Conservation (phyloP, 306 rosid species). For the Rosa chinensis region DNA sequence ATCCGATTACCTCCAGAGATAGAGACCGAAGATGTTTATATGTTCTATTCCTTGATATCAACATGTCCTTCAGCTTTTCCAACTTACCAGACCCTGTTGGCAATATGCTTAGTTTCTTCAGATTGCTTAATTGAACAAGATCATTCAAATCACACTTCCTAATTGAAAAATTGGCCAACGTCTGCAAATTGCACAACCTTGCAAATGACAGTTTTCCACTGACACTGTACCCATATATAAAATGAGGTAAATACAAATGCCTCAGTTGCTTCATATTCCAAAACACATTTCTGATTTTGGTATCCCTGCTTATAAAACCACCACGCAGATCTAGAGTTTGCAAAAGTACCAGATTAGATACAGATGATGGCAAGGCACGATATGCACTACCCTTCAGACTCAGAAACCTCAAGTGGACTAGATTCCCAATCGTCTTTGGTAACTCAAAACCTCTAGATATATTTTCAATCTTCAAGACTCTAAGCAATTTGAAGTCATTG, state of each 20-base stretch:
- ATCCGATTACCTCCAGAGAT: no score
- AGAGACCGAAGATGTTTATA: not conserved
- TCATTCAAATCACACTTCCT: not conserved
- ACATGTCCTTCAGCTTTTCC: not conserved
- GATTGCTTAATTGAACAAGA: not conserved
- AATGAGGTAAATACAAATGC: not conserved
- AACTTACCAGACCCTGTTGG: no score
- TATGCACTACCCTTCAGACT: not conserved
- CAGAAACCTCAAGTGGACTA: not conserved
- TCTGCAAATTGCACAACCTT: not conserved
- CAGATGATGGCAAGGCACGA: not conserved
- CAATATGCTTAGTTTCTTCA: not conserved
- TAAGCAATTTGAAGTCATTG: no score
- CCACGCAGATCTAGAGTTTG: conserved; percentile 2
- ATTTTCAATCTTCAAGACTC: no score
- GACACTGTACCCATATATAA: no score
- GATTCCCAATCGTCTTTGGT: no score
- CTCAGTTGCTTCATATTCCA: not conserved
- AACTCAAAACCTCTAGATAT: no score
- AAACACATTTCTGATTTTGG: not conserved
- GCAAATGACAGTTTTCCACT: not conserved
- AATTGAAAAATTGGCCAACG: not conserved
- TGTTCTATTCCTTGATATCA: not conserved
- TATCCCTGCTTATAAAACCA: no score
- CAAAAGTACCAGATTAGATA: conserved; percentile 2